phyloP scores from a whole-genome alignment of 306 rosid species.

The Trifolium subterraneum region DNA sequence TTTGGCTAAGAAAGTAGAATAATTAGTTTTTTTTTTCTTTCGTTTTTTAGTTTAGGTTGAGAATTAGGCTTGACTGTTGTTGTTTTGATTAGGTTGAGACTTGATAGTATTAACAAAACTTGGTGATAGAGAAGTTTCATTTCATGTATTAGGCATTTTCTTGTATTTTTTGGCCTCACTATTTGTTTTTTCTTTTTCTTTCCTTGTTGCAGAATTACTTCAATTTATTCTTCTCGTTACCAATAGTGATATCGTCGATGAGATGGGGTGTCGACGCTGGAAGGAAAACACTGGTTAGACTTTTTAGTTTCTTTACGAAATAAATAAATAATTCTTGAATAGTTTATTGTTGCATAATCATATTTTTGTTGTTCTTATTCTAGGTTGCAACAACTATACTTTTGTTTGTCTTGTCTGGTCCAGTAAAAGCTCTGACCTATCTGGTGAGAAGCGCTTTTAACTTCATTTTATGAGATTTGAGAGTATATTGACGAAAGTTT shows the following conservation, averaged over 20 bases:
- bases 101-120: not conserved
- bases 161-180: not conserved
- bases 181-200: conserved; percentile 7
- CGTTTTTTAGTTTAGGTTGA: no score
- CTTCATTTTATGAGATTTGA: conserved; percentile 2
- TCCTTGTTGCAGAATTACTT: conserved; percentile 79
- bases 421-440: conserved; percentile 86
- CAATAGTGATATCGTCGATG: conserved; percentile 93
- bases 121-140: not conserved
- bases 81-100: not conserved
- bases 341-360: conserved; percentile 10
- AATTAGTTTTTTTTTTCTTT: no score
- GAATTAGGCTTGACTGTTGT: no score
- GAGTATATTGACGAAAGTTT: not conserved
- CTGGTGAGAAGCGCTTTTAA: conserved; percentile 62
- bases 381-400: conserved; percentile 92
- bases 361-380: conserved; percentile 36
- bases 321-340: conserved; percentile 19
- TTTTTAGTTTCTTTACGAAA: conserved; percentile 33
- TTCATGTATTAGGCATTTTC: not conserved
- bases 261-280: conserved; percentile 96
- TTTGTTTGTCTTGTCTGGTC: conserved; percentile 87
- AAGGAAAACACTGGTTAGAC: conserved; percentile 90
- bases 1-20: no score
- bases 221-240: conserved; percentile 90